These are phyloP conservation scores for Lachnellula subtilissima DNA, from an alignment of 2,329 filamentous ascomycete genomes.

Conservation along the genomic window DNA sequence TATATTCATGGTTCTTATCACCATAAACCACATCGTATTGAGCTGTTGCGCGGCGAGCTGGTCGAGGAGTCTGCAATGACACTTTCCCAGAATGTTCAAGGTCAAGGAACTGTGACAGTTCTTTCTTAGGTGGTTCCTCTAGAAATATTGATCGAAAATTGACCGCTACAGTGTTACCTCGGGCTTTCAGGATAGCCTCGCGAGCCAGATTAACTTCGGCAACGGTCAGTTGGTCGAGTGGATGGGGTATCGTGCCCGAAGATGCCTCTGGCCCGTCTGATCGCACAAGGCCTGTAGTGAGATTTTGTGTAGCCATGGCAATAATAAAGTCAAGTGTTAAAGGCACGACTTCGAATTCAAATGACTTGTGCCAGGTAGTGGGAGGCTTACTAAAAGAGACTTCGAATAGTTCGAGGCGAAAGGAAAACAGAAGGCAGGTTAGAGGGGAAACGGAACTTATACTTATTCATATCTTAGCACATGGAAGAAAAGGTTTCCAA, in stretches of 20 bases:
- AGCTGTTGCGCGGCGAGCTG: conserved; percentile 46
- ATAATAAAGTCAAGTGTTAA: neutral
- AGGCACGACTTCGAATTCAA: no score
- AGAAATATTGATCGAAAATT: conserved; percentile 57
- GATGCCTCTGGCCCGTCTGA: conserved; percentile 1
- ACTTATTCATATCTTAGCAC: no score
- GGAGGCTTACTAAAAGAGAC: no score
- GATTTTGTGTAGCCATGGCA: conserved; percentile 12
- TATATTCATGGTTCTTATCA: conserved; percentile 47
- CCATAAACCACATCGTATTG: conserved; percentile 53
- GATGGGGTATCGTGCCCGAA: conserved; percentile 33
- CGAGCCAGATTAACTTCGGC: conserved; percentile 48
- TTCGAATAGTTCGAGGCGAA: no score
- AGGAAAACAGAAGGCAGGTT: no score
- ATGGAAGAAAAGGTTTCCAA: no score
- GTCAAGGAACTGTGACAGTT: conserved; percentile 44
- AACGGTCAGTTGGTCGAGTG: conserved; percentile 42
- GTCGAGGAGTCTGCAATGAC: conserved; percentile 34
- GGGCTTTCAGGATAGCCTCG: conserved; percentile 37
- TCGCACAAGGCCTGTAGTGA: conserved; percentile 5
- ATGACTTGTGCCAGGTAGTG: no score
- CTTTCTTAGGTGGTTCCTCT: conserved; percentile 47
- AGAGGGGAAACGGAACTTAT: no score
- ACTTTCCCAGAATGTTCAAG: conserved; percentile 39
- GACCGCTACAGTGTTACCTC: conserved; percentile 34